Base-by-base conservation (phyloP, 2,329 filamentous ascomycete species). In the Cordyceps cicadae region DNA sequence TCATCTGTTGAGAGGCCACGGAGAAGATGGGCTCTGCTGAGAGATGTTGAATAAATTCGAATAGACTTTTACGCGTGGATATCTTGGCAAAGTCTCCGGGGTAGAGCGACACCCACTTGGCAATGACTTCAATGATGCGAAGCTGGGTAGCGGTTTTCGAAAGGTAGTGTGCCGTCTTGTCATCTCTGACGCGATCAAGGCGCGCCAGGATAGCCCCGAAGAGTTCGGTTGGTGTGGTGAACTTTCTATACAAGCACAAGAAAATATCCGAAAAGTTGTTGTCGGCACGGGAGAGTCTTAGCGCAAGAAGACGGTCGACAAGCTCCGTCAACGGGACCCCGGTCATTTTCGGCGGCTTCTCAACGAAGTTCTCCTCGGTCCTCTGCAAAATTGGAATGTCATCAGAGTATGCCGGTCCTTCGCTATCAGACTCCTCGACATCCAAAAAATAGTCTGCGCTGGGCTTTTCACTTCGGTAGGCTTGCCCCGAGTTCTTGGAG, bases 191-290 rank as follows among this genome's bases (percentile, higher is more conserved):
- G 17, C 78, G 80, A 65, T 96, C 88, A 63, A 96, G 85, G 45
- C 89, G 86, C 62, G 87, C 81, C 46, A 96, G 79, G 50, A 97
- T 88, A 8, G 90, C 86, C 46, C 86, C 82, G 57, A 97, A 85
- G 5, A 99, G 80, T 65, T 88, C 83, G 11, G 83, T 82, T 0
- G 94, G 94, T 2, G 92, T 85, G 4, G 91, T 89, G 70, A 99
- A 97, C 72, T 94, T 95, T 64, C 94, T 88, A 74, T 97, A 97
- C 15, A 97, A 79, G 65, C 93, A 96, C 34, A 97, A 79, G 68
- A 97, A 97, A 19, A 96, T 87, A 50, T 92, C 86, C 1, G 85
- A 83, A 70, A 97, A 99, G 72, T 96, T 96, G 62, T 84, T 82
- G 70, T 97, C 94, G n/a, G 87, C 82, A 69, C 90, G 92, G 32